Conservation (phyloP, 129 eudicot genomes). For the Pulicaria dysenterica region DNA sequence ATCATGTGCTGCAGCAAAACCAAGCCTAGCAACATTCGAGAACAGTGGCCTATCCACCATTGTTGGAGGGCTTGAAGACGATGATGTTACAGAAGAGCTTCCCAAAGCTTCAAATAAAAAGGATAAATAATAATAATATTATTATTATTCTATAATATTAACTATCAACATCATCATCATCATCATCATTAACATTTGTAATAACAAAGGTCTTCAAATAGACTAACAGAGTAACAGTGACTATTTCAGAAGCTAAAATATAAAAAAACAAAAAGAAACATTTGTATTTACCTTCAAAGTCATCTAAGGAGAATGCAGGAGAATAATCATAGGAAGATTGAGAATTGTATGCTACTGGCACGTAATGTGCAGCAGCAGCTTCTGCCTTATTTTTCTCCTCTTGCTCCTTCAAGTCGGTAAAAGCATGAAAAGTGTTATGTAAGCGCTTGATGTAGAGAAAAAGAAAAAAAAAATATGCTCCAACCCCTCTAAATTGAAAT, state of each 20-base stretch:
- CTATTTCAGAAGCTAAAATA: not conserved
- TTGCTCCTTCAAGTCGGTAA: slow-evolving; percentile 54
- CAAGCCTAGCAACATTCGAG: slow-evolving; percentile 88
- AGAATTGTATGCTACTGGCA: slow-evolving; percentile 40
- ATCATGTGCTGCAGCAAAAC: slow-evolving; percentile 87
- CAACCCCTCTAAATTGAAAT: not conserved
- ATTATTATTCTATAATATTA: not conserved
- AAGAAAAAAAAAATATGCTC: not conserved
- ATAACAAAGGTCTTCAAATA: not conserved
- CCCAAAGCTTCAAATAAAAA: slow-evolving; percentile 62
- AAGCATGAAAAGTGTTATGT: not conserved
- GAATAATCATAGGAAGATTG: slow-evolving; percentile 44
- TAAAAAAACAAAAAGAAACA: not conserved
- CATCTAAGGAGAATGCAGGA: slow-evolving; percentile 81
- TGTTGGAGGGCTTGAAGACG: slow-evolving; percentile 68
- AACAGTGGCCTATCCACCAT: slow-evolving; percentile 63
- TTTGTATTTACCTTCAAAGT: slow-evolving; percentile 77
- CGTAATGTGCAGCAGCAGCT: slow-evolving; percentile 51
- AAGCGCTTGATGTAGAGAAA: not conserved
- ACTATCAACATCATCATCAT: too few species aligned
- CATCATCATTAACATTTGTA: not conserved
- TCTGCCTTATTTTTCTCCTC: slow-evolving; percentile 87
- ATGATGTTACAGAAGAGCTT: slow-evolving; percentile 58
- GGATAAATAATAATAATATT: not conserved
- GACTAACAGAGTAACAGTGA: not conserved